These are phyloP conservation scores for Alternaria arbusti DNA, from an alignment of 2,329 filamentous ascomycete species.

Conservation along the genomic window DNA sequence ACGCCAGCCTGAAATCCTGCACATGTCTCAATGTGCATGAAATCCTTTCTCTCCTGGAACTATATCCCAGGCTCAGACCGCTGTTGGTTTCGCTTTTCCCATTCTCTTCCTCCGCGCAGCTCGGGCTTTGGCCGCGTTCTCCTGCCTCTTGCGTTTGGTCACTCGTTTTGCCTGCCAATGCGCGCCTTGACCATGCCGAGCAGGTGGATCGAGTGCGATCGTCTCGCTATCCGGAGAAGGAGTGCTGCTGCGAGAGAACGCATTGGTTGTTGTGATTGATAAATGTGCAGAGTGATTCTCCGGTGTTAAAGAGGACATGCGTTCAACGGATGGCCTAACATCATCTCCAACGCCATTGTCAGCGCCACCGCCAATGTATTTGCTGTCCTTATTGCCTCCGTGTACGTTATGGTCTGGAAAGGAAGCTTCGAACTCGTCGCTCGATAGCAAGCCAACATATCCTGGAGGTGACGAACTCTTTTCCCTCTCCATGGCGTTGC, in stretches of 20 bases:
- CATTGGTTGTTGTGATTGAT: accelerated
- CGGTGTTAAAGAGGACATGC: neutral
- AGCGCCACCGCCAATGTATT: accelerated
- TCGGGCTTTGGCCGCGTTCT: neutral
- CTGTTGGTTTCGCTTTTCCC: no score
- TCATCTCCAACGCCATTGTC: neutral
- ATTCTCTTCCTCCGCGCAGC: no score
- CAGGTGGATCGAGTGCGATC: accelerated
- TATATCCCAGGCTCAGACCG: no score
- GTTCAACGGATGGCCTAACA: accelerated
- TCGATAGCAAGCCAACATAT: neutral
- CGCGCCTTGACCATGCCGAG: neutral
- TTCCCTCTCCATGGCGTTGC: neutral
- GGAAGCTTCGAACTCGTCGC: neutral
- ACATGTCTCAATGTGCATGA: no score
- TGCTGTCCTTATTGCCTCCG: accelerated
- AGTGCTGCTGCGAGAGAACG: accelerated
- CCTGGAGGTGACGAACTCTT: neutral
- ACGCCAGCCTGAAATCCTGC: no score
- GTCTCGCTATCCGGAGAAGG: accelerated
- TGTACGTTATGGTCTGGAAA: accelerated
- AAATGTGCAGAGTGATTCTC: neutral
- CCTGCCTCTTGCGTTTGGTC: neutral
- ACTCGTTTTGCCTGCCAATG: neutral
- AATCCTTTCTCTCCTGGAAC: no score